phyloP scores from a whole-genome alignment of 1,284 basidiomycete species.

The Boletellus deceptivus region DNA sequence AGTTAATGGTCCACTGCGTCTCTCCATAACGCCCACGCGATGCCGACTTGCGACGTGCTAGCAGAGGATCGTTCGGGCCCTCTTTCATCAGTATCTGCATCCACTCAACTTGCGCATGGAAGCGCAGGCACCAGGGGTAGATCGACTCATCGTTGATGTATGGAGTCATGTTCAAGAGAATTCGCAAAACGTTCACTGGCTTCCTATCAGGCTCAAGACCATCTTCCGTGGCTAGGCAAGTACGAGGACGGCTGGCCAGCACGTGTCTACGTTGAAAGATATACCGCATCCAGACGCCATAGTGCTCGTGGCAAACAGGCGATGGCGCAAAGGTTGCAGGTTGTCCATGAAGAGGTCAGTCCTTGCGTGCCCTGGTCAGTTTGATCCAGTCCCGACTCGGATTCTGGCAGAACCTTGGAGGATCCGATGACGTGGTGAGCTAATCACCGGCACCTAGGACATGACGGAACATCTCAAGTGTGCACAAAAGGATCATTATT shows the following conservation, averaged over 20 bases:
- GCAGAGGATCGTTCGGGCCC: constrained; percentile 12
- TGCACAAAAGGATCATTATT: background rate
- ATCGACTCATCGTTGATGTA: constrained; percentile 13
- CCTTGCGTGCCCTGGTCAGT: background rate
- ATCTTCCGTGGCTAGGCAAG: constrained; percentile 19
- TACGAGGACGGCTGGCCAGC: constrained; percentile 24
- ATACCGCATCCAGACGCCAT: constrained; percentile 9
- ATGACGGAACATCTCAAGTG: background rate
- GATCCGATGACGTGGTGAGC: constrained; percentile 1
- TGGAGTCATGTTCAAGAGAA: background rate
- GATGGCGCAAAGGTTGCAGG: background rate
- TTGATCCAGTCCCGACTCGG: background rate
- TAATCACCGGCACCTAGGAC: background rate
- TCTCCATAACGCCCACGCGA: background rate
- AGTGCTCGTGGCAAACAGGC: background rate
- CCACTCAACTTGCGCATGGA: constrained; percentile 14
- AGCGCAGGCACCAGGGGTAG: constrained; percentile 14
- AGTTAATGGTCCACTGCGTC: constrained; percentile 5
- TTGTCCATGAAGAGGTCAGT: background rate
- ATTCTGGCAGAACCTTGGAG: background rate
- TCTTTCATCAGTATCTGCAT: constrained; percentile 7
- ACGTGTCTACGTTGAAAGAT: constrained; percentile 23
- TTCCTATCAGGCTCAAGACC: constrained; percentile 7
- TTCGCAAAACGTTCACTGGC: background rate
- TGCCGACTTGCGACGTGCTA: background rate